Percentiles rank a stretch among this genome's conserved stretches.
These are phyloP conservation scores for Pichia sporocuriosa DNA, from an alignment of 805 yeast species.

Conservation along the genomic window DNA sequence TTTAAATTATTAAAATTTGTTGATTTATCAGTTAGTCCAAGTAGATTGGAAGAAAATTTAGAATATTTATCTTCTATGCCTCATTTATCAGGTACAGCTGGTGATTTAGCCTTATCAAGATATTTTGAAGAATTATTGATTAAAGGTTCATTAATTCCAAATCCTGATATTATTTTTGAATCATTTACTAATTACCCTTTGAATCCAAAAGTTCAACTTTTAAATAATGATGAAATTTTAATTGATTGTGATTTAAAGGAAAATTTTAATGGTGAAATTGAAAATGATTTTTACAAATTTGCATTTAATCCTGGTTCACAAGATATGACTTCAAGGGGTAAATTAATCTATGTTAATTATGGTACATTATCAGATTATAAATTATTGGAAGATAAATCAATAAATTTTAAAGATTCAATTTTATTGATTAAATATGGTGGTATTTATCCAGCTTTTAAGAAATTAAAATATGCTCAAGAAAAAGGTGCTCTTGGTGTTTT, in stretches of 20 bases:
- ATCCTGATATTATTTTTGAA: conserved; percentile 44
- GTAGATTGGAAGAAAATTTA: conserved; percentile 54
- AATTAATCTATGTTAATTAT: conserved; percentile 55
- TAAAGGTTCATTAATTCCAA: conserved; percentile 47
- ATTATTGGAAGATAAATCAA: conserved; percentile 29
- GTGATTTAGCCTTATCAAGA: conserved; percentile 66
- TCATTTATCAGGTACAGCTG: conserved; percentile 83
- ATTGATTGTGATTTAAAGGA: conserved; percentile 22
- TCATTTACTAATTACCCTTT: conserved; percentile 63
- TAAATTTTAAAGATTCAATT: conserved; percentile 44
- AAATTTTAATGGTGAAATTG: conserved; percentile 7
- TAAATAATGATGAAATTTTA: conserved; percentile 19
- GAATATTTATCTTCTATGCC: conserved; percentile 76
- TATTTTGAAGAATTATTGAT: conserved; percentile 55
- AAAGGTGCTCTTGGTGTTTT: conserved; percentile 59
- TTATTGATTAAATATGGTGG: conserved; percentile 58
- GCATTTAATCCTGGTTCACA: conserved; percentile 69
- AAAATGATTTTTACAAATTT: conserved; percentile 17
- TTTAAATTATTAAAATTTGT: conserved; percentile 44
- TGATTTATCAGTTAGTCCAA: conserved; percentile 44
- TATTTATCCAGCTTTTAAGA: conserved; percentile 38
- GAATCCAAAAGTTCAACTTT: conserved; percentile 24
- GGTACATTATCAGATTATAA: conserved; percentile 56
- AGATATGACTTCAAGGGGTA: conserved; percentile 48
- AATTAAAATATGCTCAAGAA: conserved; percentile 48